Conservation (phyloP, 2,329 filamentous ascomycete genomes). For the Calonectria fujianensis region DNA sequence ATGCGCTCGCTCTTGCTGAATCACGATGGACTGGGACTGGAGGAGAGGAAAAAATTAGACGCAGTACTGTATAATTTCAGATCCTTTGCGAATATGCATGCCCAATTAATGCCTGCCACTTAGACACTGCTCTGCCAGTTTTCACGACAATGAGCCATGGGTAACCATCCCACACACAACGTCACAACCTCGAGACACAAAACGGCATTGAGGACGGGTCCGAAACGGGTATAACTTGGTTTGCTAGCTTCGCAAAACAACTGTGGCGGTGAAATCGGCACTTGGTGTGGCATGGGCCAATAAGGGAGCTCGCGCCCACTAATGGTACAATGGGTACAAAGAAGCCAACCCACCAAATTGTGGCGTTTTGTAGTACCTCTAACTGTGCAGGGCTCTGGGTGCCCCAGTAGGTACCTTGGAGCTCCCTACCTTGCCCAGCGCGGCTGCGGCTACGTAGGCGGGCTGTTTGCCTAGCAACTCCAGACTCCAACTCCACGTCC, state of each 20-base stretch:
- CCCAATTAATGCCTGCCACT: background rate
- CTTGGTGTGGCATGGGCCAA: conserved; percentile 24
- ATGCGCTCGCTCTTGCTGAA: background rate
- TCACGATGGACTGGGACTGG: background rate
- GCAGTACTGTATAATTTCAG: background rate
- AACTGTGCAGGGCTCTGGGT: background rate
- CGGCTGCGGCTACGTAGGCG: conserved; percentile 62
- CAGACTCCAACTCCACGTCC: conserved; percentile 50
- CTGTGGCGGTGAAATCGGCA: conserved; percentile 38
- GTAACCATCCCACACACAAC: conserved; percentile 6
- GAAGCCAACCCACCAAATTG: conserved; percentile 1
- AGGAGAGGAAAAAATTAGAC: background rate
- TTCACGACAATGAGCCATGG: conserved; percentile 1
- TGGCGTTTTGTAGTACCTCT: conserved; percentile 1
- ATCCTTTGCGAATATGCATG: background rate
- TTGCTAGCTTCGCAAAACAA: background rate
- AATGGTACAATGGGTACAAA: conserved; percentile 3
- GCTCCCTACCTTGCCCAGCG: conserved; percentile 26
- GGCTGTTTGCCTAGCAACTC: conserved; percentile 61
- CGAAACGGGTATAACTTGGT: conserved; percentile 25
- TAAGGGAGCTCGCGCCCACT: conserved; percentile 7
- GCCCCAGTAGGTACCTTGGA: conserved; percentile 18
- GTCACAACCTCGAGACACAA: conserved; percentile 16
- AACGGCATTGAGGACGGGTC: conserved; percentile 9
- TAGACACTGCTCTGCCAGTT: background rate